A percentile compares a stretch with the other conserved stretches of the same genome.
These are phyloP conservation scores for Pestalotiopsis sp. DNA, from an alignment of 2,329 filamentous ascomycete species.

Conservation along the genomic window DNA sequence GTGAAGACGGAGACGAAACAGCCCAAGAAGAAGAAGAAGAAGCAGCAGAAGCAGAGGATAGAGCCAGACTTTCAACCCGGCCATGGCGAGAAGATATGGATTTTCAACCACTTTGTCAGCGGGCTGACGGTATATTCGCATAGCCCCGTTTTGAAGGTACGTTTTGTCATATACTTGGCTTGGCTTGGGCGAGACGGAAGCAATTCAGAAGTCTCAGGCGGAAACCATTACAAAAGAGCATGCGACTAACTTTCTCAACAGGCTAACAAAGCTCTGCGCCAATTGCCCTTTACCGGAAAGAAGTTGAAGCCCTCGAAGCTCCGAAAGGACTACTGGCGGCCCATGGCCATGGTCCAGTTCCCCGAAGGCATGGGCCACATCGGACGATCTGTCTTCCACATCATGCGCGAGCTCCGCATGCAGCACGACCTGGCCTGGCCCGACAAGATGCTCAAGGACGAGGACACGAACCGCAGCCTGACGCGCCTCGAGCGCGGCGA, in stretches of 20 bases:
- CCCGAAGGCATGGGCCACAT: conserved; percentile 49
- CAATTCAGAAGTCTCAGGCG: not conserved
- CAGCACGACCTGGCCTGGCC: conserved; percentile 65
- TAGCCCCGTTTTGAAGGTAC: conserved; percentile 44
- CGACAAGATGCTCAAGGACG: conserved; percentile 41
- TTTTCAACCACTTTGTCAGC: conserved; percentile 50
- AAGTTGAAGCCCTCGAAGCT: conserved; percentile 63
- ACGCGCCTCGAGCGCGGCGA: conserved; percentile 46
- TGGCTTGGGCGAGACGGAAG: not conserved
- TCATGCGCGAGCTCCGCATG: conserved; percentile 63
- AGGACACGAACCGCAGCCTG: conserved; percentile 32
- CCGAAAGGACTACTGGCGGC: conserved; percentile 67
- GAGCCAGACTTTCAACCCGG: conserved; percentile 29
- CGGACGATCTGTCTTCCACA: conserved; percentile 61
- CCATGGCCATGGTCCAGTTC: conserved; percentile 61
- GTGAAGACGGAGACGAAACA: not conserved
- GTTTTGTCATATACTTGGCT: conserved; percentile 14
- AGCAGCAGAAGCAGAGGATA: conserved; percentile 13
- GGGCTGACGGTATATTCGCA: conserved; percentile 56
- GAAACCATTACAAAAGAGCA: not conserved
- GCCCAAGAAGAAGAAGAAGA: conserved; percentile 4
- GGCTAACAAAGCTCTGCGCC: conserved; percentile 24
- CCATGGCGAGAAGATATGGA: conserved; percentile 59
- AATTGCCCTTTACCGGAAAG: conserved; percentile 63
- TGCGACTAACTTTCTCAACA: conserved; percentile 10